Evolutionary conservation across 2,329 filamentous ascomycete genomes (phyloP).

Genomic region (Paecilomyces fulvus): DNA sequence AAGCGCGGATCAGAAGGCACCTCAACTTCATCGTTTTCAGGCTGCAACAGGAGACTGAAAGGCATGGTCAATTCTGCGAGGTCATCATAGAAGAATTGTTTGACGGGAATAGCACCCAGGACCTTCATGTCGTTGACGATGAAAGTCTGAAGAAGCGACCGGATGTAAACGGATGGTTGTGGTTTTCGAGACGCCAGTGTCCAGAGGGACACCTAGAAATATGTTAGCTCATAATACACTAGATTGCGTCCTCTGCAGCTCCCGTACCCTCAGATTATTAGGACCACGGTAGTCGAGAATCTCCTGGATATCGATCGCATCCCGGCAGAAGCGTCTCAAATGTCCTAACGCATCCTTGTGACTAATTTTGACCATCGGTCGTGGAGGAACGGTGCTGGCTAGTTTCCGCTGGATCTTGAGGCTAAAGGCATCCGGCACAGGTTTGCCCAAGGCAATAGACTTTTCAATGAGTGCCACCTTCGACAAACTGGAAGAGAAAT

Average conservation of each 20-base stretch:
- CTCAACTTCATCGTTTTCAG: conserved; percentile 67
- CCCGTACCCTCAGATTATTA: conserved; percentile 58
- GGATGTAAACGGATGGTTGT: conserved; percentile 73
- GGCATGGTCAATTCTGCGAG: conserved; percentile 70
- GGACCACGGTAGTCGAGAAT: conserved; percentile 61
- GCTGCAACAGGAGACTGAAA: conserved; percentile 60
- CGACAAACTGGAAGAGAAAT: conserved; percentile 25
- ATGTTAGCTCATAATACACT: not conserved
- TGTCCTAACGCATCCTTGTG: conserved; percentile 64
- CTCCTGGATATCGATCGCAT: conserved; percentile 60
- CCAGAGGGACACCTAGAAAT: conserved; percentile 64
- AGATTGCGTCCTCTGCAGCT: not conserved
- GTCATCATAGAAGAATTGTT: conserved; percentile 72
- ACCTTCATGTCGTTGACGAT: conserved; percentile 66
- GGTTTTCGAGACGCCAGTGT: conserved; percentile 71
- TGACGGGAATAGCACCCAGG: conserved; percentile 58
- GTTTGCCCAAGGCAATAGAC: conserved; percentile 53
- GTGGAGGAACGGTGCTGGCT: conserved; percentile 86
- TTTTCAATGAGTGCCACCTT: conserved; percentile 49
- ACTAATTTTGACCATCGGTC: conserved; percentile 72
- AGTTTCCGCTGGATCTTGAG: conserved; percentile 83
- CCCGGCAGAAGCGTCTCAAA: conserved; percentile 61
- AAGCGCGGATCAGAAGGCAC: conserved; percentile 64
- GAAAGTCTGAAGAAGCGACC: conserved; percentile 68
- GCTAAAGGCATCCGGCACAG: conserved; percentile 74